Percentiles rank a stretch among this genome's conserved stretches.
phyloP scores from a whole-genome alignment of 768 basidiomycete species.

The Auricularia sp. region DNA sequence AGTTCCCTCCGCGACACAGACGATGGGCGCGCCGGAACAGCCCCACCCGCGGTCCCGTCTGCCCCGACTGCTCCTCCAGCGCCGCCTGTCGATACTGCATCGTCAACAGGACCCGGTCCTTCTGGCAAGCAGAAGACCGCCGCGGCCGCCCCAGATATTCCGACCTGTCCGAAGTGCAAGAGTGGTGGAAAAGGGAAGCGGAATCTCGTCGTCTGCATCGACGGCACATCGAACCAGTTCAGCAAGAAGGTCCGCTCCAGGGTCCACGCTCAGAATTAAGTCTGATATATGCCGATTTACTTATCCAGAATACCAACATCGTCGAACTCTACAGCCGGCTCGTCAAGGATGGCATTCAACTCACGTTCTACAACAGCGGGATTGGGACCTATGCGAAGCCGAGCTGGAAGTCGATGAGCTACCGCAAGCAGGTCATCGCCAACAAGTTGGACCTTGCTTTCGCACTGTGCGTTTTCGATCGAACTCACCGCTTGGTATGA shows the following conservation, averaged over 20 bases:
- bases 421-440: slow-evolving; percentile 15
- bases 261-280: too few relatives aligned
- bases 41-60: too few relatives aligned
- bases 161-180: too few relatives aligned
- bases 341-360: slow-evolving; percentile 22
- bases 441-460: slow-evolving; percentile 27
- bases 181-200: too few relatives aligned
- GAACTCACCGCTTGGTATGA: not conserved
- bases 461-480: slow-evolving; percentile 23
- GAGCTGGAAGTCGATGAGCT: slow-evolving; percentile 12
- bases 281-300: not conserved
- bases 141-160: too few relatives aligned
- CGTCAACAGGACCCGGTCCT: too few relatives aligned
- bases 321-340: slow-evolving; percentile 30
- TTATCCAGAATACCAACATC: slow-evolving; percentile 31
- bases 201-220: slow-evolving; percentile 1
- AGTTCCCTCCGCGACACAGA: too few relatives aligned
- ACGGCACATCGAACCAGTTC: not conserved
- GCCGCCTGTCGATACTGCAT: too few relatives aligned
- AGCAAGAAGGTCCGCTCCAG: not conserved
- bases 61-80: too few relatives aligned
- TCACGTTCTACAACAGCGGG: slow-evolving; percentile 34
- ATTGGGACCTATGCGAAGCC: slow-evolving; percentile 28
- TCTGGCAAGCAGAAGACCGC: too few relatives aligned
- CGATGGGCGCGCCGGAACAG: too few relatives aligned